These are phyloP conservation scores for Mercurialis annua DNA, from an alignment of 345 rosid genomes.

Conservation along the genomic window DNA sequence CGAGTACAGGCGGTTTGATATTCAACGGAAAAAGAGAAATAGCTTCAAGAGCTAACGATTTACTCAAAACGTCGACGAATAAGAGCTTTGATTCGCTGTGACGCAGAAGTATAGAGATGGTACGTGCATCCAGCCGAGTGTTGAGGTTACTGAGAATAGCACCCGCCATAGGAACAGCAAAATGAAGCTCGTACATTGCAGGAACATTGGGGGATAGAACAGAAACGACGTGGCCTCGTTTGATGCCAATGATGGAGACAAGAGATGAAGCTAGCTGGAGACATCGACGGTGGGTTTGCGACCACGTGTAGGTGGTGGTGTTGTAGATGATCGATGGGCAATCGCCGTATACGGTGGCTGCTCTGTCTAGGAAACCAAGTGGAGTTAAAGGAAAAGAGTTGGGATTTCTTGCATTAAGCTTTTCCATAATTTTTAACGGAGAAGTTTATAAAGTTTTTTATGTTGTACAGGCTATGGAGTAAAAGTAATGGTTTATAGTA, in stretches of 20 bases:
- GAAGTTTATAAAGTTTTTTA: no score
- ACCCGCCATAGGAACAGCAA: conserved; percentile 26
- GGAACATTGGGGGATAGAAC: conserved; percentile 21
- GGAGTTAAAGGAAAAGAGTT: conserved; percentile 18
- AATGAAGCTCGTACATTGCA: conserved; percentile 28
- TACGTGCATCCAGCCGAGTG: conserved; percentile 28
- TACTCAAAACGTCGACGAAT: conserved; percentile 18
- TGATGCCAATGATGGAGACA: conserved; percentile 14
- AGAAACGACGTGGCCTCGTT: conserved; percentile 18
- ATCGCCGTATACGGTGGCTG: conserved; percentile 21
- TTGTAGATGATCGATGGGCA: conserved; percentile 18
- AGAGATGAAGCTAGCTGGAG: conserved; percentile 25
- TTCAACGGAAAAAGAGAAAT: conserved; percentile 6
- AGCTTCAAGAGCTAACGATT: conserved; percentile 10
- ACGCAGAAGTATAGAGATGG: conserved; percentile 18
- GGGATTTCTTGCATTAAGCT: conserved; percentile 6
- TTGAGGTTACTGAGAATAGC: conserved; percentile 24
- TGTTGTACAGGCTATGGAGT: no score
- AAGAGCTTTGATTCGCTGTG: conserved; percentile 24
- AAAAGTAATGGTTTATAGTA: no score
- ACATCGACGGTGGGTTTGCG: conserved; percentile 25
- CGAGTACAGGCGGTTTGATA: not conserved
- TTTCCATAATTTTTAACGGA: conserved; percentile 13
- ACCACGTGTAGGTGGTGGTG: conserved; percentile 20
- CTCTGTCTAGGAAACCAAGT: conserved; percentile 14